Evolutionary conservation across 345 rosid species (phyloP), one percentile per base, ranked within the genome.

Genomic region (Erysimum cheiranthoides): DNA sequence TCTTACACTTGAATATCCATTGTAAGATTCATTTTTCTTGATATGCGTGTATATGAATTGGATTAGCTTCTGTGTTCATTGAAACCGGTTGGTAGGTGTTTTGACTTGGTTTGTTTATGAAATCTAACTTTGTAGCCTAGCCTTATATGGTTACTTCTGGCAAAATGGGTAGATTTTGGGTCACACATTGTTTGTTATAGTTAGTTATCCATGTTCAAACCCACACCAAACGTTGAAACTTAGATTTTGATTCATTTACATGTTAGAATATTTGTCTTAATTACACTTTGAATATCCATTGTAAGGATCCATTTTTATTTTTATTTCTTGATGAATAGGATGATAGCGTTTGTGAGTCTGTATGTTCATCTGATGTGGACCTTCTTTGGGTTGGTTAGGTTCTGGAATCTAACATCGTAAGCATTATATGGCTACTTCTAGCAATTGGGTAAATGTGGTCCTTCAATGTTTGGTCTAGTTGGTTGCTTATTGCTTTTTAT

Each of bases 401-500:
- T 74, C 28, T 11, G 66, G 78, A 57, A 66, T 66, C 66, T 66
- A 36, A 58, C 42, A 46, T 38, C 27, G 66, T 73, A 73, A 67
- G 61, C 73, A 67, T 59, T 60, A 60, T 59, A 8, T 76, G 40
- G 49, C 57, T 52, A 8, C 36, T 52, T 68, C n/a, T 43, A 53
- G 75, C 52, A 76, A 61, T 61, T 76, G 66, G 51, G 71, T 69
- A 6, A 28, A 40, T 53, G 79, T 69, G 75, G 80, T 62, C 75
- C 75, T 70, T 54, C 45, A 70, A 39, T 9, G 80, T 62, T 70
- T 70, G 75, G 65, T 76, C 65, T 53, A 34, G 43, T 35, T 62
- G 31, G 47, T 68, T 75, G 47, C 25, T 60, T 52, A 21, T 18
- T 61, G 57, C 74, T 68, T 4, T 68, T 75, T 68, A 61, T 39